Conservation (phyloP, 1,284 basidiomycete species). For the Neotropicomus parvogracilis region DNA sequence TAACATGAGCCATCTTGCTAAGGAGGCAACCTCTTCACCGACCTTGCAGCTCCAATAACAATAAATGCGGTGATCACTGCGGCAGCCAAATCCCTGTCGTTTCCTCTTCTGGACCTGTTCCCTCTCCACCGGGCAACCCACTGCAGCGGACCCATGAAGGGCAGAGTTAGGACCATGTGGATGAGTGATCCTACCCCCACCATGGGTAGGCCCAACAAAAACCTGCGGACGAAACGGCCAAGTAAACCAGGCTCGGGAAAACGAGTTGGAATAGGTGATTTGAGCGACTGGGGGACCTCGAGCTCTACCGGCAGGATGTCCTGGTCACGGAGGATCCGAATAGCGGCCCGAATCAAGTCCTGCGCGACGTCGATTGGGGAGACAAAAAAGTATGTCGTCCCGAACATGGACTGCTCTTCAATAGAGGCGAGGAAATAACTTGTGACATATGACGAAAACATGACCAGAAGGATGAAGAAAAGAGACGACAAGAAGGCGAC, state of each 20-base stretch:
- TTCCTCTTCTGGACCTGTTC: constrained; percentile 48
- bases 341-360: constrained; percentile 60
- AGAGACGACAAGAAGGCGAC: constrained; percentile 61
- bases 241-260: constrained; percentile 40
- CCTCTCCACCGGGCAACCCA: constrained; percentile 63
- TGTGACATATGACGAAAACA: constrained; percentile 68
- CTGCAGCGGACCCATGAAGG: constrained; percentile 59
- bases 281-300: constrained; percentile 17
- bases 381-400: constrained; percentile 47
- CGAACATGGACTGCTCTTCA: constrained; percentile 36
- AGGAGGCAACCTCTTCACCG: constrained; percentile 17
- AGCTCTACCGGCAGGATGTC: constrained; percentile 44
- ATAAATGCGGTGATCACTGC: constrained; percentile 62
- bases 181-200: constrained; percentile 74
- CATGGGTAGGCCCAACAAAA: constrained; percentile 70
- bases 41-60: constrained; percentile 62
- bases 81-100: constrained; percentile 58
- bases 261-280: constrained; percentile 10
- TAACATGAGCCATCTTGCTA: constrained; percentile 12
- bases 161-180: constrained; percentile 61
- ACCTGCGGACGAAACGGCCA: constrained; percentile 56
- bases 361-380: constrained; percentile 58
- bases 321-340: constrained; percentile 62
- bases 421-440: constrained; percentile 54
- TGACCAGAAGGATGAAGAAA: constrained; percentile 63